Conservation (phyloP, 2,329 filamentous ascomycete genomes). For the Blumeriella jaapii region DNA sequence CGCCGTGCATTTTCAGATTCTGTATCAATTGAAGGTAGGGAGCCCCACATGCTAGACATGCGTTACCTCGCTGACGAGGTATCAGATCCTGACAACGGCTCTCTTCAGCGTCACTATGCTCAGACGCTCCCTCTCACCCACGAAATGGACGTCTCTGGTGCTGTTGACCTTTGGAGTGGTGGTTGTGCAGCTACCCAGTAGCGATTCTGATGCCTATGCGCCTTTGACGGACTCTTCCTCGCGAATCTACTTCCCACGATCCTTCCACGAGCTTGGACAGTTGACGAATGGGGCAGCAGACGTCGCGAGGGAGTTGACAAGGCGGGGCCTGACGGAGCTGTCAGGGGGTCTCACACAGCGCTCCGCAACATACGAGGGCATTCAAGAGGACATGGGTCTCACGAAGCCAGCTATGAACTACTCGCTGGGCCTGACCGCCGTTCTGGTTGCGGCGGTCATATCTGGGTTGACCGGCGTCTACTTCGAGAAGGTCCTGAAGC, state of each 20-base stretch:
- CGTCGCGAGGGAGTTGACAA: slow-evolving; percentile 40
- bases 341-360: slow-evolving; percentile 44
- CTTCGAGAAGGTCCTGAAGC: slow-evolving; percentile 85
- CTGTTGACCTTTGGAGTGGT: slow-evolving; percentile 73
- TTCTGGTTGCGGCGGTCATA: slow-evolving; percentile 64
- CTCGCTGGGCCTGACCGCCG: slow-evolving; percentile 66
- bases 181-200: slow-evolving; percentile 69
- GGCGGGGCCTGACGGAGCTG: slow-evolving; percentile 32
- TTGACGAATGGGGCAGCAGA: slow-evolving; percentile 41
- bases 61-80: slow-evolving; percentile 9
- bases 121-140: slow-evolving; percentile 53
- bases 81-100: slow-evolving; percentile 71
- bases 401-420: slow-evolving; percentile 54
- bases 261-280: slow-evolving; percentile 64
- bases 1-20: slow-evolving; percentile 83
- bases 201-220: slow-evolving; percentile 43
- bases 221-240: slow-evolving; percentile 48
- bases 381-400: slow-evolving; percentile 50
- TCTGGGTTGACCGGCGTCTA: slow-evolving; percentile 80
- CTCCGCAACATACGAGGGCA: slow-evolving; percentile 85
- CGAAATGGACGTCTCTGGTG: slow-evolving; percentile 71
- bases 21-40: slow-evolving; percentile 78
- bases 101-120: slow-evolving; percentile 76
- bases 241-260: slow-evolving; percentile 59
- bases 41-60: not conserved